Percentiles rank a stretch among this genome's conserved stretches.
Conservation (phyloP, 352 stramenopile species). For the Plasmopara viticola region DNA sequence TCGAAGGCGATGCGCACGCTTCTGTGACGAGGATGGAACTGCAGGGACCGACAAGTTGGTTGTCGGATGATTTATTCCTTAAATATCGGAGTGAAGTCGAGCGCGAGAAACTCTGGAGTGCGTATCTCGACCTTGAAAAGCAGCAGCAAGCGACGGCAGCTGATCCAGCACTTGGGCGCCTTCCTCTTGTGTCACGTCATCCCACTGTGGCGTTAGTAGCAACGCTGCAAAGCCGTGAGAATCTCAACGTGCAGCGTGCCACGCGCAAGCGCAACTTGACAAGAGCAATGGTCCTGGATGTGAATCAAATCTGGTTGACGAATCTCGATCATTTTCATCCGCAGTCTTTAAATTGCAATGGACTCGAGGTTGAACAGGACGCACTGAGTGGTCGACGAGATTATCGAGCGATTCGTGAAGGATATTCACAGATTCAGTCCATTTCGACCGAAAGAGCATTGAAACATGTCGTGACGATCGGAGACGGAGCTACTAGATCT, state of each 20-base stretch:
- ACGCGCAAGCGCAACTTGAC: constrained; percentile 66
- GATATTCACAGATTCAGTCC: constrained; percentile 75
- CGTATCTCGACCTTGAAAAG: constrained; percentile 38
- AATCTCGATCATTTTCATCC: constrained; percentile 89
- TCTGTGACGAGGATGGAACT: constrained; percentile 38
- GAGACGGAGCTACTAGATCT: constrained; percentile 9
- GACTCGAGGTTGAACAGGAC: constrained; percentile 9
- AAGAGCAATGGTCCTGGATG: constrained; percentile 83
- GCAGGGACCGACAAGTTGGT: constrained; percentile 74
- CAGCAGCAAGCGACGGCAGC: constrained; percentile 22
- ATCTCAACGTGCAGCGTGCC: constrained; percentile 48
- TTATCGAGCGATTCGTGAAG: constrained; percentile 47
- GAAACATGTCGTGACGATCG: constrained; percentile 43
- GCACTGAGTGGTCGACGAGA: constrained; percentile 45
- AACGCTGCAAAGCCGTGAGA: constrained; percentile 63
- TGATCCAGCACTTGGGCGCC: constrained; percentile 1
- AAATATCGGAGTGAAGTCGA: constrained; percentile 77
- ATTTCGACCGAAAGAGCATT: constrained; percentile 54
- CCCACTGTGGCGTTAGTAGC: constrained; percentile 55
- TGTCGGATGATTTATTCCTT: constrained; percentile 69
- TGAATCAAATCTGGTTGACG: constrained; percentile 88
- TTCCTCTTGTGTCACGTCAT: constrained; percentile 60
- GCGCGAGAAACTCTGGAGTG: constrained; percentile 53
- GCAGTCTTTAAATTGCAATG: constrained; percentile 29
- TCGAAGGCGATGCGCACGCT: constrained; percentile 17